A percentile compares a stretch with the other conserved stretches of the same genome.
These are phyloP conservation scores for Podospora anserina DNA, from an alignment of 495 filamentous ascomycete species.

Conservation along the genomic window DNA sequence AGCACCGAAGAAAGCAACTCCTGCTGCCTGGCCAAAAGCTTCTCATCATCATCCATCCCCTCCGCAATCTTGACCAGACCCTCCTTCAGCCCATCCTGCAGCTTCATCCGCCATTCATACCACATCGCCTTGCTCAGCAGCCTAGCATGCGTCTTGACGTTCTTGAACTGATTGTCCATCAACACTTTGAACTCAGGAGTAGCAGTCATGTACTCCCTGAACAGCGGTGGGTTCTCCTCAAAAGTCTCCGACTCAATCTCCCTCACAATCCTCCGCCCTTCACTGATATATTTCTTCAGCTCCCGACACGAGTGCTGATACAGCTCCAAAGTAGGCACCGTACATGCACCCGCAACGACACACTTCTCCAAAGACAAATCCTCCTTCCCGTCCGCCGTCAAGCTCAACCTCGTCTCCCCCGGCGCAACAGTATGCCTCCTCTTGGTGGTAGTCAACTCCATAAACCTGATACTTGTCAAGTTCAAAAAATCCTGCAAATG, in stretches of 20 bases:
- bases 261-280: conserved; percentile 79
- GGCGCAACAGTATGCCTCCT: conserved; percentile 78
- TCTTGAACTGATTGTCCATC: conserved; percentile 96
- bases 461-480: conserved; percentile 93
- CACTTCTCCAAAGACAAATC: conserved; percentile 64
- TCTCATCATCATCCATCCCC: conserved; percentile 73
- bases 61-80: conserved; percentile 69
- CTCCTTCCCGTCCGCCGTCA: conserved; percentile 44
- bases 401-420: conserved; percentile 39
- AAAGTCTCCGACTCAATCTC: conserved; percentile 85
- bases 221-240: conserved; percentile 83
- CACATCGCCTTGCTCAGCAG: conserved; percentile 89
- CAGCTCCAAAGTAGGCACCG: conserved; percentile 85
- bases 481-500: conserved; percentile 90
- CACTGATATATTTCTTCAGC: conserved; percentile 89
- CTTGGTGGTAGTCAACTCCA: conserved; percentile 92
- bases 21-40: conserved; percentile 64
- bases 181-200: conserved; percentile 74
- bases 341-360: conserved; percentile 86
- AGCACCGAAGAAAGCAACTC: conserved; percentile 60
- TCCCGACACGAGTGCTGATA: conserved; percentile 96
- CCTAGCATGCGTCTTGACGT: conserved; percentile 87
- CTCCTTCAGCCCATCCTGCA: conserved; percentile 77
- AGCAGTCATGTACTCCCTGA: conserved; percentile 87
- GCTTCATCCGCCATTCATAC: conserved; percentile 96